A percentile compares a stretch with the other conserved stretches of the same genome.
phyloP scores from a whole-genome alignment of 768 basidiomycete species.

The Rhodotorula toruloides region DNA sequence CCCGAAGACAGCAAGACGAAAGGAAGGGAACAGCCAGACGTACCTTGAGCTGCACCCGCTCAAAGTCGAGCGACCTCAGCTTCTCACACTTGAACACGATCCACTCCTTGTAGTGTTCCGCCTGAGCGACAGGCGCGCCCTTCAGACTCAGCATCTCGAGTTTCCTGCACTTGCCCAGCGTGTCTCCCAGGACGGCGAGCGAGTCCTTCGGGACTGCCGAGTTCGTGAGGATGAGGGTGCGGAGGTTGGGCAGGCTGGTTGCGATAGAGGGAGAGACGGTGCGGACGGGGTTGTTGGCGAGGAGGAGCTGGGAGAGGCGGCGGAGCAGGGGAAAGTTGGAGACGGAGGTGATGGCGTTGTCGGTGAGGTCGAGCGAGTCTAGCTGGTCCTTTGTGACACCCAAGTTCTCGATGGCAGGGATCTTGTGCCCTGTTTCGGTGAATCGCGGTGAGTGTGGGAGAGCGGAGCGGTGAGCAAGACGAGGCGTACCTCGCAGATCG shows the following conservation, averaged over 20 bases:
- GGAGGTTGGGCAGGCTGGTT: slow-evolving; percentile 76
- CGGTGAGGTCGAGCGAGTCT: slow-evolving; percentile 88
- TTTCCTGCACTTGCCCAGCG: slow-evolving; percentile 51
- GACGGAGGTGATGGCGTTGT: slow-evolving; percentile 75
- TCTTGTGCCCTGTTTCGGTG: slow-evolving; percentile 68
- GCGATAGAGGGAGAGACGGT: slow-evolving; percentile 74
- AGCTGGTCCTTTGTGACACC: slow-evolving; percentile 88
- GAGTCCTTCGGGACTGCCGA: slow-evolving; percentile 66
- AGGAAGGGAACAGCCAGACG: background rate
- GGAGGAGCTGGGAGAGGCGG: slow-evolving; percentile 73
- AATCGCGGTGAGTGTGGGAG: background rate
- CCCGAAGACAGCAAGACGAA: slow-evolving; percentile 32
- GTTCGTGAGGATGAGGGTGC: slow-evolving; percentile 74
- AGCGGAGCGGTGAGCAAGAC: background rate
- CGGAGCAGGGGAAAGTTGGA: slow-evolving; percentile 82
- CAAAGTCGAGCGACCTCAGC: slow-evolving; percentile 88
- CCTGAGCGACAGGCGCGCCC: slow-evolving; percentile 79
- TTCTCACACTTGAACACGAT: slow-evolving; percentile 79
- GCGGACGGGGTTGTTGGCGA: slow-evolving; percentile 84
- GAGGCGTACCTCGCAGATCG: slow-evolving; percentile 71
- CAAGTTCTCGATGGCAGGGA: slow-evolving; percentile 91
- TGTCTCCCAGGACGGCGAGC: slow-evolving; percentile 25
- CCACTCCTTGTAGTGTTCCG: slow-evolving; percentile 97
- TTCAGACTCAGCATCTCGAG: slow-evolving; percentile 71
- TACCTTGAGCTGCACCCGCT: slow-evolving; percentile 91